Evolutionary conservation across 192 early-diverging fungal species (phyloP).

Genomic region (Coemansia sp.): DNA sequence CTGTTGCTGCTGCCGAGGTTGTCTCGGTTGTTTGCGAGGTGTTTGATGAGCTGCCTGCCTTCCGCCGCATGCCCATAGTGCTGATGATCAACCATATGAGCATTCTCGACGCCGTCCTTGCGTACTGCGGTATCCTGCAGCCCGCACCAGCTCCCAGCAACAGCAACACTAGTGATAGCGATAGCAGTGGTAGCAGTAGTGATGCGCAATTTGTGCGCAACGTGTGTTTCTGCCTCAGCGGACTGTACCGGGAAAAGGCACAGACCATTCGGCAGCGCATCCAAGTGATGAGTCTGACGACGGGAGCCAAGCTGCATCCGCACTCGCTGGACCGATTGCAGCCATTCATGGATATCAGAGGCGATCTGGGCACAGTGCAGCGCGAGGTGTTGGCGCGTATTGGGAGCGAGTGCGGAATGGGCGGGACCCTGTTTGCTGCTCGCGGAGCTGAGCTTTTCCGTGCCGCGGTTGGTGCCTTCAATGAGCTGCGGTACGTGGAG

Average conservation of each 20-base stretch:
- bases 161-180: constrained; percentile 3
- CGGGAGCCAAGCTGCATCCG: constrained; percentile 60
- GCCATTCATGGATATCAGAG: constrained; percentile 62
- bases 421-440: constrained; percentile 17
- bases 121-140: constrained; percentile 66
- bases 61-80: constrained; percentile 59
- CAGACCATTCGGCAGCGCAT: constrained; percentile 35
- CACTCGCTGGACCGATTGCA: constrained; percentile 67
- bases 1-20: constrained; percentile 84
- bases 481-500: constrained; percentile 49
- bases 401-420: constrained; percentile 40
- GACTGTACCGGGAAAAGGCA: constrained; percentile 59
- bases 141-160: constrained; percentile 32
- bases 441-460: constrained; percentile 38
- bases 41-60: constrained; percentile 67
- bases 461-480: constrained; percentile 30
- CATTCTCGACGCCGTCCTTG: constrained; percentile 75
- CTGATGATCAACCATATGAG: constrained; percentile 75
- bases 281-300: constrained; percentile 59
- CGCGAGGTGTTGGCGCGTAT: constrained; percentile 39
- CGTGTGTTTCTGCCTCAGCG: constrained; percentile 61
- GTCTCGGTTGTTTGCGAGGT: constrained; percentile 80
- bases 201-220: constrained; percentile 40
- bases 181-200: constrained; percentile 3
- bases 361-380: constrained; percentile 47